Base-by-base conservation (phyloP, 2,329 filamentous ascomycete species). In the Sordariomycetes sp. region DNA sequence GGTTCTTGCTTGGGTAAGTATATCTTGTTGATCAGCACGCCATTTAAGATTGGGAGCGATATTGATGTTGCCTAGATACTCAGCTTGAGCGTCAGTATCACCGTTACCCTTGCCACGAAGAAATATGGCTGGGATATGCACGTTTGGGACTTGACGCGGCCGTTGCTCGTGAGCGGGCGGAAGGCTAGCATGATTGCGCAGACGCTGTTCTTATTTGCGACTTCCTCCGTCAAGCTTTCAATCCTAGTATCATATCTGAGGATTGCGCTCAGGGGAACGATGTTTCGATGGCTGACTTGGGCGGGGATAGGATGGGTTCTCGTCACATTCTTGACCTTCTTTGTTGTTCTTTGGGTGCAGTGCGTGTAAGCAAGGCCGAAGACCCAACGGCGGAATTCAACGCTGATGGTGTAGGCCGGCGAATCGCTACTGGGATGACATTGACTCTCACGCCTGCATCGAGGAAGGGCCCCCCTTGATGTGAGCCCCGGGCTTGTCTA, bases 171-270 rank as follows among this genome's bases (percentile, higher is more conserved):
- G 14, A 42, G 48, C 11, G 57, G 57, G 3, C 41, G 49, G 17
- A 43, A 63, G 39, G 50, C 62, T 11, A 63, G 61, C 10, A 48
- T 64, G 10, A 57, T 58, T 6, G 56, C 47, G 2, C 59, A 64
- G 43, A 54, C 53, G 12, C 43, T 63, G 6, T 64, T 63, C 38
- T 30, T 62, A 7, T 53, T 59, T 16, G 51, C 58, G 6, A 61
- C 59, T 0, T 49, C 48, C 1, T 39, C 61, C 2, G 51, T 57
- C 14, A 64, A 64, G 37, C 35, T 55, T 3, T 64, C 61, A 2
- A 64, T 64, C 20, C 48, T 64, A 3, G 36, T 52, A 4, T 58
- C 55, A 20, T 64, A 64, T 37, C 46, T 63, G 3, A 49, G 61
- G 9, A 55, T 64, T n/a, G 59, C 58, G 2, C 50, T 53, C 0